These are phyloP conservation scores for Ustilago curta DNA, from an alignment of 1,284 basidiomycete genomes.

Conservation along the genomic window DNA sequence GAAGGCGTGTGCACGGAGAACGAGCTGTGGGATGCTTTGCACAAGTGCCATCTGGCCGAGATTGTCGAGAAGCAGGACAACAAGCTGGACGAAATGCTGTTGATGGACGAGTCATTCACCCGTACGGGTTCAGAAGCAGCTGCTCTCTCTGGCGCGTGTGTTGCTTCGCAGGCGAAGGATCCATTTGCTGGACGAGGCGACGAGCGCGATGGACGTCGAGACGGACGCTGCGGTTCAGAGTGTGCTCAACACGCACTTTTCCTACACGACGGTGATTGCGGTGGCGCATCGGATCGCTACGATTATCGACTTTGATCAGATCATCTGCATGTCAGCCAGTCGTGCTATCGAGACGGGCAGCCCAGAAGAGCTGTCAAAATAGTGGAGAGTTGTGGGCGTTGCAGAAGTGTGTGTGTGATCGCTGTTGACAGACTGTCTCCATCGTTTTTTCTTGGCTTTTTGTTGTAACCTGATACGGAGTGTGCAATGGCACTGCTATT, in stretches of 20 bases:
- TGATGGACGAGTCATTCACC: slow-evolving; percentile 36
- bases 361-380: slow-evolving; percentile 40
- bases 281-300: slow-evolving; percentile 78
- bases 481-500: background rate
- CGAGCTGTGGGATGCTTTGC: slow-evolving; percentile 63
- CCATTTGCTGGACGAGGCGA: slow-evolving; percentile 73
- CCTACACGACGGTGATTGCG: slow-evolving; percentile 57
- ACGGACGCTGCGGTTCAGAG: slow-evolving; percentile 75
- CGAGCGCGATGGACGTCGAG: slow-evolving; percentile 49
- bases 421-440: background rate
- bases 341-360: slow-evolving; percentile 74
- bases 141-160: slow-evolving; percentile 72
- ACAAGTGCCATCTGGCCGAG: slow-evolving; percentile 55
- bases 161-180: slow-evolving; percentile 73
- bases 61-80: slow-evolving; percentile 53
- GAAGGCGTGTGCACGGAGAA: slow-evolving; percentile 52
- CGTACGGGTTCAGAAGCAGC: slow-evolving; percentile 66
- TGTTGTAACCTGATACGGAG: too few species aligned
- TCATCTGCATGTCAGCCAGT: slow-evolving; percentile 81
- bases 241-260: slow-evolving; percentile 68
- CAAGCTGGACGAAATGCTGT: slow-evolving; percentile 47
- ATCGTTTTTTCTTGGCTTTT: too few species aligned
- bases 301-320: slow-evolving; percentile 80
- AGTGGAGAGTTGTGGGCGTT: slow-evolving; percentile 52
- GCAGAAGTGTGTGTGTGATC: slow-evolving; percentile 50